Conservation (phyloP, 495 filamentous ascomycete genomes). For the Neurospora sublineolata region DNA sequence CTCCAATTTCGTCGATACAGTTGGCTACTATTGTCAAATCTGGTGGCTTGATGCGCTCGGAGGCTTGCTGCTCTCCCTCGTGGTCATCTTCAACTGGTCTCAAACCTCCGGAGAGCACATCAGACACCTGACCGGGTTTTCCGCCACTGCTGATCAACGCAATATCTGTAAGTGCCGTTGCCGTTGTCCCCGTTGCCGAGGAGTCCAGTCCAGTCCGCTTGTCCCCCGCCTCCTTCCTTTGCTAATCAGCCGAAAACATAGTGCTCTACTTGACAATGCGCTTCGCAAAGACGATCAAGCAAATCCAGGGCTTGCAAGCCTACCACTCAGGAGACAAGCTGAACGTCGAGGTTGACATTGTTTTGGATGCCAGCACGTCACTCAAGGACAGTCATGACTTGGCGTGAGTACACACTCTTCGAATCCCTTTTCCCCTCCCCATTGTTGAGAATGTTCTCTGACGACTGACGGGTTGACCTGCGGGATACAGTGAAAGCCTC, state of each 20-base stretch:
- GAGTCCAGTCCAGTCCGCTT: neutral
- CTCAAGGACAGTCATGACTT: conserved; percentile 82
- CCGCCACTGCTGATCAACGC: conserved; percentile 66
- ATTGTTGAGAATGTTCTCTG: neutral
- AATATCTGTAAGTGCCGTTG: conserved; percentile 44
- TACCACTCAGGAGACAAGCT: conserved; percentile 87
- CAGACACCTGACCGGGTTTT: conserved; percentile 68
- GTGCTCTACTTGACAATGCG: conserved; percentile 89
- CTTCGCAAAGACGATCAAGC: conserved; percentile 77
- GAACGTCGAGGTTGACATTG: conserved; percentile 64
- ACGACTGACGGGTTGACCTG: neutral
- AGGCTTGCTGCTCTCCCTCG: conserved; percentile 65
- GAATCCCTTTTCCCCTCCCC: neutral
- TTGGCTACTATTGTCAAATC: conserved; percentile 62
- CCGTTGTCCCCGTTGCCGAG: neutral
- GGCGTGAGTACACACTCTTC: conserved; percentile 26
- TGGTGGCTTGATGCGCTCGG: conserved; percentile 87
- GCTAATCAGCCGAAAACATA: conserved; percentile 7
- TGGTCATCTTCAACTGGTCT: conserved; percentile 82
- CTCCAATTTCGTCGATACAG: conserved; percentile 19
- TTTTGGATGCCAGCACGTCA: conserved; percentile 67
- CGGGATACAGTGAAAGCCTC: conserved; percentile 51
- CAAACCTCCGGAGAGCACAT: conserved; percentile 68
- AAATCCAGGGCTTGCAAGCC: conserved; percentile 78
- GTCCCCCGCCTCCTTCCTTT: neutral